Base-by-base conservation (phyloP, 2,329 filamentous ascomycete species). In the Claviceps purpurea region DNA sequence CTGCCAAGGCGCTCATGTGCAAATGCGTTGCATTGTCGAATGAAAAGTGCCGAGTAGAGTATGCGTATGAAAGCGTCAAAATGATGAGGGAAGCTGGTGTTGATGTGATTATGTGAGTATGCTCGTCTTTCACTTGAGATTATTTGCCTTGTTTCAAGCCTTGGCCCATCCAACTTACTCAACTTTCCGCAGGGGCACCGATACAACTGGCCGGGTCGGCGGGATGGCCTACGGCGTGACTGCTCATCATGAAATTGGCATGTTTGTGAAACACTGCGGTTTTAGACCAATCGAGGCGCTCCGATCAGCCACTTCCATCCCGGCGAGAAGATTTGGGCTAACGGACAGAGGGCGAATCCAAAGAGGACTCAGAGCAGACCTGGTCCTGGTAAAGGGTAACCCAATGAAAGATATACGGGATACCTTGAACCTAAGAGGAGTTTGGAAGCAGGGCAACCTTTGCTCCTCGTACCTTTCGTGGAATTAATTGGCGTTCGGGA, bases 331-430 rank as follows among this genome's bases (percentile, higher is more conserved):
- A n/a, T 47, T 60, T 42, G 50, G 51, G n/a, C 51, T 55, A 2
- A 43, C 46, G 1, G 56, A 58, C 18, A 45, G 55, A 11, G 58
- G 56, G 0, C 30, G 18, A 11, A 57, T 58, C 6, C 54, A 47
- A 26, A 8, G 11, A 3, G 54, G 55, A 3, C 54, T 39, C 8
- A 58, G 55, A 3, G 55, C 55, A 2, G 55, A 59, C 11, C 30
- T 60, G 13, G 52, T 55, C 4, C 20, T 59, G n/a, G 37, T 59
- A 5, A 43, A 56, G 24, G 57, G 55, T 0, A 52, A 58, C 16
- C 52, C 54, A 4, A 37, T 58, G 7, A 34, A 53, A 2, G 50
- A 52, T 1, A 43, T 56, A 10, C 41, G 49, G 3, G 47, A 48
- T 11, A 44, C 47, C 0, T 18, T 58, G 13, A 56, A 53, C 0